Evolutionary conservation across 164 flowering plant genomes (phyloP), one percentile per base, ranked within the genome.

Genomic region (Brasenia schreberi): DNA sequence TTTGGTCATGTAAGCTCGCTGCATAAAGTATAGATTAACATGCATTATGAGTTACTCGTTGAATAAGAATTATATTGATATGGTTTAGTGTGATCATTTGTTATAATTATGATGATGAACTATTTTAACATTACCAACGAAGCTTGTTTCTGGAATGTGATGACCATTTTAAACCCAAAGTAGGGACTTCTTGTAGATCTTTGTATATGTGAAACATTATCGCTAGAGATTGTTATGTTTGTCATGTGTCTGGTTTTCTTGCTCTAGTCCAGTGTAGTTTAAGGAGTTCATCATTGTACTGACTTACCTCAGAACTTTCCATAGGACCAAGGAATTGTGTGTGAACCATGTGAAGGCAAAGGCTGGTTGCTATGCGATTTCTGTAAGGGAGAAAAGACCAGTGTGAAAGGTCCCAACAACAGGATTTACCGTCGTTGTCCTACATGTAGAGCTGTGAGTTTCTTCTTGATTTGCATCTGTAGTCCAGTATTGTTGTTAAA

Each of bases 321-420:
- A 49, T n/a, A 67, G 75, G 90, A 79, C 14, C 19, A 61, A 33
- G 87, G 81, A 70, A 84, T 88, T 45, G 43, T 81, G 69, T 93
- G 98, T 71, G 87, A 88, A 69, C 85, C 88, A 60, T 93, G 98
- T 74, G 70, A 77, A 59, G 96, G 92, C 23, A 90, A 58, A 70
- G 98, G 98, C 70, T 93, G 97, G 96, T 61, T 93, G 66, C 65
- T 86, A n/a, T 93, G 98, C 78, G 87, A 81, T 72, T 93, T 88
- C 59, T 93, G 96, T 69, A 69, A 83, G 43, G 96, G 96, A 45
- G 82, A 87, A 71, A 93, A 88, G 75, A 93, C 86, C 63, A 90
- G 88, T 68, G 94, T 93, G 65, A 87, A 81, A 78, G 78, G 85
- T 10, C 80, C 64, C 5, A 89, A 79, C 69, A 90, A 86, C 44